Evolutionary conservation across 176 grass and related monocot species (phyloP).

Genomic region (Themeda triandra): DNA sequence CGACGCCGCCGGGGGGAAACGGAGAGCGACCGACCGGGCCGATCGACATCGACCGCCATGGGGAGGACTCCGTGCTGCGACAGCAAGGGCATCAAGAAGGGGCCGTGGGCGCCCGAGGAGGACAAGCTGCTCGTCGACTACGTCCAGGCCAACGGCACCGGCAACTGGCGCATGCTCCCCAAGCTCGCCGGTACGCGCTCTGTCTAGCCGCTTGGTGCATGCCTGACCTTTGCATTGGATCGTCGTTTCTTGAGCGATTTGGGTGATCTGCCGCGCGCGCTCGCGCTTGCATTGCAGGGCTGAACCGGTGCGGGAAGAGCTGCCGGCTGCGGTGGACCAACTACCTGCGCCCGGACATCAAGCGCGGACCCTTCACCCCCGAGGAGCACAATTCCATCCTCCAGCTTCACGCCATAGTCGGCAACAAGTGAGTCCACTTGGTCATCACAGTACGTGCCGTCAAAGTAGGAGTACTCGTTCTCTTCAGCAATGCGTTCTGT

Average conservation of each 20-base stretch:
- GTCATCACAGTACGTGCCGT: background rate
- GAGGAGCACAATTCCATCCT: slow-evolving; percentile 92
- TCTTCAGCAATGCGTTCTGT: background rate
- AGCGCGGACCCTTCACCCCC: slow-evolving; percentile 78
- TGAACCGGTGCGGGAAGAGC: slow-evolving; percentile 97
- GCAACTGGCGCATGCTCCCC: slow-evolving; percentile 86
- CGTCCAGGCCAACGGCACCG: slow-evolving; percentile 74
- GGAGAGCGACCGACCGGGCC: background rate
- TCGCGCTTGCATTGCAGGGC: slow-evolving; percentile 61
- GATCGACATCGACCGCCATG: slow-evolving; percentile 21
- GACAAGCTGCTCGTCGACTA: slow-evolving; percentile 92
- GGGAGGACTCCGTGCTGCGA: slow-evolving; percentile 95
- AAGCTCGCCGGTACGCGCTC: slow-evolving; percentile 77
- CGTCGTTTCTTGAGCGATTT: background rate
- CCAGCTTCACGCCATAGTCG: slow-evolving; percentile 91
- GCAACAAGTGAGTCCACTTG: slow-evolving; percentile 65
- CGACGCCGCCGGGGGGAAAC: background rate
- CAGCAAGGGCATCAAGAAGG: slow-evolving; percentile 91
- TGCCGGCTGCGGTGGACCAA: slow-evolving; percentile 98
- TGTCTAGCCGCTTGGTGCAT: background rate
- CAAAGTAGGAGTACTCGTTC: background rate
- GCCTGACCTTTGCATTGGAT: background rate
- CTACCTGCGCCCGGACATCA: slow-evolving; percentile 97
- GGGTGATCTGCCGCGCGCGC: background rate
- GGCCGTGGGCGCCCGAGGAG: slow-evolving; percentile 92